Evolutionary conservation across 345 rosid genomes (phyloP), one percentile per base, ranked within the genome.

Genomic region (Rubroshorea leprosula): DNA sequence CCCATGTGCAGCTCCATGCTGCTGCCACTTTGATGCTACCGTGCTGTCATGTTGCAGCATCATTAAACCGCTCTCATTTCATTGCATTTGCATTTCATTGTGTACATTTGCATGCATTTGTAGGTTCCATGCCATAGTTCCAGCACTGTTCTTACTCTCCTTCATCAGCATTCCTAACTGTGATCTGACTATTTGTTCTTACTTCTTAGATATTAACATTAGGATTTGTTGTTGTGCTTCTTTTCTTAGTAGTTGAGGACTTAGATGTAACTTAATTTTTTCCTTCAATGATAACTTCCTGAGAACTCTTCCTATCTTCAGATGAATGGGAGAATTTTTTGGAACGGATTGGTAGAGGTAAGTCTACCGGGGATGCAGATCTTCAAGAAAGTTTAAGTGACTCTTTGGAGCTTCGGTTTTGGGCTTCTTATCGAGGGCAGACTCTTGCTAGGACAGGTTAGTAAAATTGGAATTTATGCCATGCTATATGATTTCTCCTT

Each of bases 251-350:
- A 25, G 38, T 21, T 49, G 20, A 23, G 20, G 14, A 23, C 21
- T 49, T 57, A 17, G 57, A 18, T 29, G 6, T 21, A 29, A 26
- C 46, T 25, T 39, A 14, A 22, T 15, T 26, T 43, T 39, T 10
- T 26, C 31, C 38, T 26, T 20, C 29, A 6, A 24, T 46, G 14
- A 39, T 54, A 52, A 22, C n/a, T 46, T 16, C 5, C 47, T 44
- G 0, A n/a, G 26, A 1, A 5, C 46, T 58, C 5, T 38, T 73
- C 48, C 38, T 65, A 52, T 58, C 19, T 49, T 58, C 66, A 93
- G 99, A 93, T 83, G 99, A 93, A 77, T 93, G 99, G 99, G 97
- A 85, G 66, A 93, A 93, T 71, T 93, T 87, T 72, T 73, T 93
- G 83, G 90, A 93, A 74, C 78, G 99, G 75, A 82, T 83, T 79